These are phyloP conservation scores for Fusarium pseudograminearum DNA, from an alignment of 2,329 filamentous ascomycete species.

Conservation along the genomic window DNA sequence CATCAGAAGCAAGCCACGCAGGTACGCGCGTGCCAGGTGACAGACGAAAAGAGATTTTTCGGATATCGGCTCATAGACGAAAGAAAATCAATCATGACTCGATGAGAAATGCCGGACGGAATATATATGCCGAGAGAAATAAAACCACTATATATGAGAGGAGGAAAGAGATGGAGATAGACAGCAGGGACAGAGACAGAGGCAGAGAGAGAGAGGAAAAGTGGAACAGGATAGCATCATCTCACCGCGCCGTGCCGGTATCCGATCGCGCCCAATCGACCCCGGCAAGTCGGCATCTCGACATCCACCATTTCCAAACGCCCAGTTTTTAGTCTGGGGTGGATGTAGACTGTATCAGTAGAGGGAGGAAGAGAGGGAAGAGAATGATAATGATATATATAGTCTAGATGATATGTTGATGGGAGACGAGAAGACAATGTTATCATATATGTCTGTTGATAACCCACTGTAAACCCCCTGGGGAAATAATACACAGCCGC, in stretches of 20 bases:
- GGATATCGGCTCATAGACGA: conserved; percentile 27
- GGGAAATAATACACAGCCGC: neutral
- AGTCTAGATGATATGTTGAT: no score
- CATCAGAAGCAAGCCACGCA: neutral
- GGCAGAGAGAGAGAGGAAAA: conserved; percentile 5
- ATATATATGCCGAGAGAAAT: conserved; percentile 39
- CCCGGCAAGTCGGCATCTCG: conserved; percentile 48
- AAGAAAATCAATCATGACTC: neutral
- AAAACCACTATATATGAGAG: no score
- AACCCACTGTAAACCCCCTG: neutral
- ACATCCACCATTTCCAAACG: conserved; percentile 44
- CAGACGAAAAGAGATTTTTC: neutral
- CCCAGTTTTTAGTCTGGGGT: conserved; percentile 26
- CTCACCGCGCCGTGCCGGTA: conserved; percentile 50
- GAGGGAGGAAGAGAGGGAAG: neutral
- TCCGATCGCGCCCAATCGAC: conserved; percentile 49
- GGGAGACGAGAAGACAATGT: no score
- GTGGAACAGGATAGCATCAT: conserved; percentile 46
- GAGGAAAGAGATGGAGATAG: neutral
- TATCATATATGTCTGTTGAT: no score
- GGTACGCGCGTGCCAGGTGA: neutral
- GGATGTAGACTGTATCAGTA: neutral
- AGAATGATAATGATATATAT: neutral
- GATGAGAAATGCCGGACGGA: conserved; percentile 10
- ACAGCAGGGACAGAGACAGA: neutral